Evolutionary conservation across 345 rosid species (phyloP), one percentile per base, ranked within the genome.

Genomic region (Anastatica hierochuntica): DNA sequence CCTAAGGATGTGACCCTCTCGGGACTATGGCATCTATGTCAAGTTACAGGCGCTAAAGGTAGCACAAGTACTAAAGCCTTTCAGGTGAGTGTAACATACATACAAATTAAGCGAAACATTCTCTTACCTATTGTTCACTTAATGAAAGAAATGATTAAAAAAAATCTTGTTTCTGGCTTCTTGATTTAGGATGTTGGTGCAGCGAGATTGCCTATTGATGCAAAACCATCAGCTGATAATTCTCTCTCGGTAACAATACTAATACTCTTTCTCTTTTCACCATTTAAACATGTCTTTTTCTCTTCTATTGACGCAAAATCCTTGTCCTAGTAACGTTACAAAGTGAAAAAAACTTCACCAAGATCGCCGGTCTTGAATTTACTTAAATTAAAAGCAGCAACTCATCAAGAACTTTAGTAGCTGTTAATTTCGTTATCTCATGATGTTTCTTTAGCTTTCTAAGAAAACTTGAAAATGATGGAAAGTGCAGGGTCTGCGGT

Each of bases 1-100:
- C 8, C 62, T 61, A 72, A 82, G 95, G 85, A 88, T 64, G 72
- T 76, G 45, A 72, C 92, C 42, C 79, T 82, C 67, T 73, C 87
- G 5, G 95, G 95, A 52, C 77, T 88, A 24, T 77, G 74, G 78
- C 79, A 83, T 68, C 71, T 88, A 6, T 88, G 95, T 70, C 78
- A 79, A 64, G 35, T 76, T 24, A 74, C 89, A 50, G 89, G 83
- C 69, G 55, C 80, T 58, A 76, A 82, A 74, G 77, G 60, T 43
- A 78, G 74, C 19, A 50, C 45, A 48, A 61, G 67, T 40, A 20
- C 72, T 47, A 75, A 66, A 70, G 58, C 45, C 49, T 30, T 75
- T 44, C 69, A 79, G 92, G 95, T 89, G 45, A 62, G 69, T 13
- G 17, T 14, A 30, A n/a, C n/a, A n/a, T n/a, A 50, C 46, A 35